Conservation (phyloP, 495 filamentous ascomycete species). For the Podospora pseudoanserina region DNA sequence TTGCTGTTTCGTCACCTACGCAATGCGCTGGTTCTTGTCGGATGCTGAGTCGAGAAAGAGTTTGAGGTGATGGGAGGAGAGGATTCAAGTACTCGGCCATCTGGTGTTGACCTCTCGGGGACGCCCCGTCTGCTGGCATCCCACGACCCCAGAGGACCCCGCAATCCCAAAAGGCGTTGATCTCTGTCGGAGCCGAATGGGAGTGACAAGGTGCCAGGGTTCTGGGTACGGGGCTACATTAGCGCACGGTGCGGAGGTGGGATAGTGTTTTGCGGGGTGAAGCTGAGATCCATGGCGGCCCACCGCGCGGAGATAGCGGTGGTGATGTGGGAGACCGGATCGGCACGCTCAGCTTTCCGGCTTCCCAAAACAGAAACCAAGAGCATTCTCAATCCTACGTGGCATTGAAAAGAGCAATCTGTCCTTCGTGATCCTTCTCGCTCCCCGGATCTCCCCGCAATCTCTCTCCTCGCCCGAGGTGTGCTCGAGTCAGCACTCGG, state of each 20-base stretch:
- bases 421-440: not conserved
- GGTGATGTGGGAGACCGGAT: constrained; percentile 20
- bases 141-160: not conserved
- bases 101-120: not conserved
- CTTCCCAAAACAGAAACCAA: not conserved
- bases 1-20: not conserved
- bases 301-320: constrained; percentile 20
- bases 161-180: not conserved
- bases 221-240: constrained; percentile 8
- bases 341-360: not conserved
- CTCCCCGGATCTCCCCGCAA: not conserved
- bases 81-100: constrained; percentile 17
- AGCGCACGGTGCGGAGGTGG: constrained; percentile 30
- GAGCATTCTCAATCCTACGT: not conserved
- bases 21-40: constrained; percentile 1
- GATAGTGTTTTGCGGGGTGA: constrained; percentile 16
- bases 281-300: not conserved
- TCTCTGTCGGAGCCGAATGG: constrained; percentile 25
- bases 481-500: not conserved
- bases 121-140: not conserved
- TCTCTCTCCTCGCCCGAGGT: not conserved
- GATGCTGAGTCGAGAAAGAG: not conserved
- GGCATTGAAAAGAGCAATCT: not conserved
- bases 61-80: constrained; percentile 6
- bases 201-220: constrained; percentile 17